phyloP scores from a whole-genome alignment of 192 early-diverging fungal species.

The Podila epigama region DNA sequence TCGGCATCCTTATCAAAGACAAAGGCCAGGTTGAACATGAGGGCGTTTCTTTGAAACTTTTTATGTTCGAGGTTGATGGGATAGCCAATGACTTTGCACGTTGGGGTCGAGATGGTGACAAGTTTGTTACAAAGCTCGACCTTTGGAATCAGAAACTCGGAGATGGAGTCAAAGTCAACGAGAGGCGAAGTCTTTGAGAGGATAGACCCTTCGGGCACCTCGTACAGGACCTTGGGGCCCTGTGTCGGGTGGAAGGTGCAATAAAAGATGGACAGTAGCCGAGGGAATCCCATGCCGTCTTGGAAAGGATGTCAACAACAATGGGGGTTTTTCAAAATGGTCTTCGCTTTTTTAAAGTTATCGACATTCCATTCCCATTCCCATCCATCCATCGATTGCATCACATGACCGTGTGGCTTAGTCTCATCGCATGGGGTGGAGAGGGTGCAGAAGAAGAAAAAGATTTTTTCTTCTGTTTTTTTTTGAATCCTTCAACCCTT shows the following conservation, averaged over 20 bases:
- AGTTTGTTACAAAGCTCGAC: conserved; percentile 75
- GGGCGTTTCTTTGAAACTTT: conserved; percentile 79
- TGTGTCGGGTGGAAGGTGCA: conserved; percentile 78
- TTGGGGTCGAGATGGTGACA: conserved; percentile 72
- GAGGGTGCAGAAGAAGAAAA: neutral
- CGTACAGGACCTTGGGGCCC: conserved; percentile 78
- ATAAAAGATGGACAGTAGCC: conserved; percentile 81
- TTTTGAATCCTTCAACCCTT: neutral
- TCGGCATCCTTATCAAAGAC: conserved; percentile 88
- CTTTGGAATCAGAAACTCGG: conserved; percentile 89
- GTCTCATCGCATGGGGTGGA: neutral
- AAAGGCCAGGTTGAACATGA: conserved; percentile 95
- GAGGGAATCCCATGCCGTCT: conserved; percentile 56
- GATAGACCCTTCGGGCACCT: conserved; percentile 80
- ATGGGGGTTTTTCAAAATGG: neutral
- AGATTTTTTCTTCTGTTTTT: neutral
- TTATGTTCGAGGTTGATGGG: conserved; percentile 78
- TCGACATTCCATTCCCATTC: neutral
- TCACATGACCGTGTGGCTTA: neutral
- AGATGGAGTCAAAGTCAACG: conserved; percentile 80
- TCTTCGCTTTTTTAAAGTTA: neutral
- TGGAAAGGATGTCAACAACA: neutral
- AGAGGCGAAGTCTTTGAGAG: conserved; percentile 53
- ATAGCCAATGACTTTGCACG: conserved; percentile 77
- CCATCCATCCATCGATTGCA: too few relatives aligned